Conservation (phyloP, 106 monocot species). For the Dendrobium nobile region DNA sequence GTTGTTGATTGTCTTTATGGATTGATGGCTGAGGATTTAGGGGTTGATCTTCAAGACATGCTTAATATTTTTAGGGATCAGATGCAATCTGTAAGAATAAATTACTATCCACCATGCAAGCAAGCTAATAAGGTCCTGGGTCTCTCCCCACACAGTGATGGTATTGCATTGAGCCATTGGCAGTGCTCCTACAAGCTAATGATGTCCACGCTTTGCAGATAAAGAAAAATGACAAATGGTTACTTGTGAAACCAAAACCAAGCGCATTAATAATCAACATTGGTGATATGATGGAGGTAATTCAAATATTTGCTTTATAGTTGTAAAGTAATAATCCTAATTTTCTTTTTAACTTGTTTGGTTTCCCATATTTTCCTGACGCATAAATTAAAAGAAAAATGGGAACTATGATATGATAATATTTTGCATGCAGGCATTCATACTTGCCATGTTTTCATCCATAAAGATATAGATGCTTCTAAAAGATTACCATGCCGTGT, state of each 20-base stretch:
- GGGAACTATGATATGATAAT: not conserved
- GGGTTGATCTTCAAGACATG: not conserved
- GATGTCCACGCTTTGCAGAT: constrained; percentile 14
- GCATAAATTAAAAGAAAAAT: too few relatives aligned
- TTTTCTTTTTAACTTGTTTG: not conserved
- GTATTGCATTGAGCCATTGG: not conserved
- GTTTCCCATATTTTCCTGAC: too few relatives aligned
- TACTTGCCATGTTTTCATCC: not conserved
- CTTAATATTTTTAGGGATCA: not conserved
- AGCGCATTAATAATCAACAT: constrained; percentile 7
- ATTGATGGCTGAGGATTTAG: not conserved
- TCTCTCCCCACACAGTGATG: constrained; percentile 13
- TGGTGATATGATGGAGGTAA: constrained; percentile 12
- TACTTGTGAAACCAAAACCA: not conserved
- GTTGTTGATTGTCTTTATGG: not conserved
- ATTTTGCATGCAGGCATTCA: too few relatives aligned
- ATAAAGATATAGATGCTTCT: not conserved
- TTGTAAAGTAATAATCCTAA: not conserved
- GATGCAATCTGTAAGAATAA: constrained; percentile 5
- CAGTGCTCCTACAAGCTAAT: constrained; percentile 13
- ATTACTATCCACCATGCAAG: constrained; percentile 12
- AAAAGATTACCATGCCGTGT: too few relatives aligned
- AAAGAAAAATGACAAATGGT: constrained; percentile 6
- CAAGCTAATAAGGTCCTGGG: constrained; percentile 5
- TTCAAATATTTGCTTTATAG: not conserved